These are phyloP conservation scores for Vachellia collinsii DNA, from an alignment of 306 rosid species.

Conservation along the genomic window DNA sequence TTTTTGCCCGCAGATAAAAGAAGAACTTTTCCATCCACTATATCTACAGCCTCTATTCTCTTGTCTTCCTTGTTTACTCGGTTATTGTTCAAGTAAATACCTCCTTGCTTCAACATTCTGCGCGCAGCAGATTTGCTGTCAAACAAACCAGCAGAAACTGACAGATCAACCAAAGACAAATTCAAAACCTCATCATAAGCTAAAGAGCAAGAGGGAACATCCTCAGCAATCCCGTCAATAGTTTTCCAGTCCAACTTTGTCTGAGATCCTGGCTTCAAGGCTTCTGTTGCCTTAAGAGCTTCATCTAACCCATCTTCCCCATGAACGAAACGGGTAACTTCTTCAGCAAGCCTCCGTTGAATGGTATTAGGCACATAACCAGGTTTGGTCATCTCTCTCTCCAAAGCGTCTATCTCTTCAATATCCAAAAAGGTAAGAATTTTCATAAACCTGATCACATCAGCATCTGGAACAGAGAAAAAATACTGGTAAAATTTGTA, in stretches of 20 bases:
- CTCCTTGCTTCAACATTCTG: slow-evolving; percentile 91
- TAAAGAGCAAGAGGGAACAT: slow-evolving; percentile 81
- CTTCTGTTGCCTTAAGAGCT: slow-evolving; percentile 88
- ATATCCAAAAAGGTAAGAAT: slow-evolving; percentile 78
- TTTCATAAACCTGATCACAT: slow-evolving; percentile 79
- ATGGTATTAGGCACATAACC: slow-evolving; percentile 77
- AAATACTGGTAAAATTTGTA: slow-evolving; percentile 92
- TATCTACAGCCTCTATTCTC: slow-evolving; percentile 65
- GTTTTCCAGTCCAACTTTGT: slow-evolving; percentile 86
- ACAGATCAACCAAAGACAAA: slow-evolving; percentile 73
- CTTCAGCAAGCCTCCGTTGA: slow-evolving; percentile 87
- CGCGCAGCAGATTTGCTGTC: slow-evolving; percentile 90
- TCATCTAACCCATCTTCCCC: slow-evolving; percentile 83
- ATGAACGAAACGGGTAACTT: slow-evolving; percentile 83
- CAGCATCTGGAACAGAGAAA: slow-evolving; percentile 80
- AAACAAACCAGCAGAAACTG: slow-evolving; percentile 79
- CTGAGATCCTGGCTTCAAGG: slow-evolving; percentile 87
- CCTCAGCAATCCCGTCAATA: slow-evolving; percentile 88
- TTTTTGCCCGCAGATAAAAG: slow-evolving; percentile 94
- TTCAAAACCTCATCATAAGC: slow-evolving; percentile 67
- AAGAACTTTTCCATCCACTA: slow-evolving; percentile 89
- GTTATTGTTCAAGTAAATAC: slow-evolving; percentile 82
- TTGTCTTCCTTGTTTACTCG: slow-evolving; percentile 75
- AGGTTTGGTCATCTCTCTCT: slow-evolving; percentile 57
- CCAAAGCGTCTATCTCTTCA: slow-evolving; percentile 64